These are phyloP conservation scores for Globisporangium yorkense DNA, from an alignment of 352 stramenopile genomes.

Conservation along the genomic window DNA sequence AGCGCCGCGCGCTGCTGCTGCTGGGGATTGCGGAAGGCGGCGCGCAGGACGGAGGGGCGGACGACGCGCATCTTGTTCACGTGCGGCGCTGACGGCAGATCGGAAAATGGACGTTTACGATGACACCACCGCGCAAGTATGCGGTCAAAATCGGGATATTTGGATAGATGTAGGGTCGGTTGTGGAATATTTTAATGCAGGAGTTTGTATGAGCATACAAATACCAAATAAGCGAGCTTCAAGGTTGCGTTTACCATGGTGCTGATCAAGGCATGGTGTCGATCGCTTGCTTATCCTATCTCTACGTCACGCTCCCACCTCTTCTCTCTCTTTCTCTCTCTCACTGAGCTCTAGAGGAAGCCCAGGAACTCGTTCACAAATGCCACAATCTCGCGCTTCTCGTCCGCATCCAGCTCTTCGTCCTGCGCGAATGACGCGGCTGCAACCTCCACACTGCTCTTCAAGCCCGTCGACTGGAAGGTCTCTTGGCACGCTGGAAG, in stretches of 20 bases:
- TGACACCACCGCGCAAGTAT: background rate
- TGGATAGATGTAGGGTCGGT: background rate
- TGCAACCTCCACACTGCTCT: conserved; percentile 29
- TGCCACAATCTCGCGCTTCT: conserved; percentile 43
- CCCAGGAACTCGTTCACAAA: conserved; percentile 37
- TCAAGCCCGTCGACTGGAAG: conserved; percentile 32
- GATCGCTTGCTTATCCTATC: too few relatives aligned
- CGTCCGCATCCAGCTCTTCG: conserved; percentile 33
- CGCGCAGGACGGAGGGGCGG: background rate
- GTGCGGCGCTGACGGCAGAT: background rate
- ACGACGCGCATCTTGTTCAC: background rate
- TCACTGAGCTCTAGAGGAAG: background rate
- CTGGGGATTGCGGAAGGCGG: background rate
- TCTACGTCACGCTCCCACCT: too few relatives aligned
- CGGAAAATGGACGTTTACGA: background rate
- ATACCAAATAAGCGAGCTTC: background rate
- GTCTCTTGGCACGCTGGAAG: conserved; percentile 42
- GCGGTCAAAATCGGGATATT: background rate
- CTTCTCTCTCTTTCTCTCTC: too few relatives aligned
- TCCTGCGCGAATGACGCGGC: conserved; percentile 22
- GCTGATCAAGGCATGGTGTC: too few relatives aligned
- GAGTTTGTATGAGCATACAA: background rate
- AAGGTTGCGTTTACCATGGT: background rate
- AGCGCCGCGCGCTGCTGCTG: conserved; percentile 9
- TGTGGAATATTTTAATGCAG: background rate